These are phyloP conservation scores for Gossypium thurberi DNA, from an alignment of 345 rosid species.

Conservation along the genomic window DNA sequence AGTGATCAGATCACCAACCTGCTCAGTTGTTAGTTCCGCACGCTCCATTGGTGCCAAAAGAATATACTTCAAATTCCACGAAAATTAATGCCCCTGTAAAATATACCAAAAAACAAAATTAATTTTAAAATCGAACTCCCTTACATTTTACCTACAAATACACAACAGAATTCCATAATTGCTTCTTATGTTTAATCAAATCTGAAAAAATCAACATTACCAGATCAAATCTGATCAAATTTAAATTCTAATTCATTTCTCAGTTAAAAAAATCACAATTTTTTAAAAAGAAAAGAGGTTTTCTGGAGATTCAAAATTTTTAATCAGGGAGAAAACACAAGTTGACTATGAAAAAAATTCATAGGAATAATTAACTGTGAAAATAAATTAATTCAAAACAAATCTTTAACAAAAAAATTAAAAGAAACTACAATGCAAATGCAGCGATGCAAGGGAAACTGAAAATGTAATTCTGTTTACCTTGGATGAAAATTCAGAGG, in stretches of 20 bases:
- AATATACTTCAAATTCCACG: constrained; percentile 23
- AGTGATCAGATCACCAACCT: constrained; percentile 44
- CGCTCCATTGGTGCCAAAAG: constrained; percentile 53
- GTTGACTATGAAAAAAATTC: neutral
- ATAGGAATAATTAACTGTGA: neutral
- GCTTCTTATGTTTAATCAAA: neutral
- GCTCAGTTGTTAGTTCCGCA: constrained; percentile 65
- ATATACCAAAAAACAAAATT: neutral
- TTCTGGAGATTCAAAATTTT: neutral
- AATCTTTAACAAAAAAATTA: neutral
- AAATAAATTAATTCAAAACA: neutral
- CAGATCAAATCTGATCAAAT: constrained; percentile 12
- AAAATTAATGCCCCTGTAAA: constrained; percentile 26
- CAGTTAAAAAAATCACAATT: neutral
- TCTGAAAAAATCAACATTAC: neutral
- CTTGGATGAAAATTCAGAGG: neutral
- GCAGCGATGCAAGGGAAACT: neutral
- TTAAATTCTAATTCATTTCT: neutral
- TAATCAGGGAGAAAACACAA: neutral
- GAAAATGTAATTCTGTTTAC: neutral
- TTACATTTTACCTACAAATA: neutral
- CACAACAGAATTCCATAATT: neutral
- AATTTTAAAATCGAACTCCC: neutral
- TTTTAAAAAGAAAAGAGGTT: no score
- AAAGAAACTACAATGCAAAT: neutral